Percentiles rank a stretch among this genome's conserved stretches.
These are phyloP conservation scores for Claviceps cyperi DNA, from an alignment of 2,329 filamentous ascomycete species.

Conservation along the genomic window DNA sequence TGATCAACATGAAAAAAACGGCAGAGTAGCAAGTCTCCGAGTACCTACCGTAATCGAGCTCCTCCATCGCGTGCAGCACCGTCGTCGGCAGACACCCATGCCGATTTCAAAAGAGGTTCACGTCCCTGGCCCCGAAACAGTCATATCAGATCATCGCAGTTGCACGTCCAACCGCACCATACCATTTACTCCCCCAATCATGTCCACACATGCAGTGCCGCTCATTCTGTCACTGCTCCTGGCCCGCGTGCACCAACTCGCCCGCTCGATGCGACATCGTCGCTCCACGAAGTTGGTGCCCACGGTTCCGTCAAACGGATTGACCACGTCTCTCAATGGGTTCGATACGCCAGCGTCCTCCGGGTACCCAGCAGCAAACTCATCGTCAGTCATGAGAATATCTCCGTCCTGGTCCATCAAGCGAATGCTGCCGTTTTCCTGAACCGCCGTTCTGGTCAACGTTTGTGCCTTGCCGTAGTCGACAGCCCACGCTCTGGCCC, in stretches of 20 bases:
- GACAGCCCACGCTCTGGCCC: slow-evolving; percentile 19
- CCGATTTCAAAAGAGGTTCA: too few species aligned
- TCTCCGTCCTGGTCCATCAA: slow-evolving; percentile 18
- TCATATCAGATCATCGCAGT: slow-evolving; percentile 9
- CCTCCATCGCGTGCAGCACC: too few species aligned
- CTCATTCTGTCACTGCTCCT: slow-evolving; percentile 8
- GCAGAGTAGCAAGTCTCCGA: too few species aligned
- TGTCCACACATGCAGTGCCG: slow-evolving; percentile 14
- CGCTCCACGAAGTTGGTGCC: slow-evolving; percentile 4
- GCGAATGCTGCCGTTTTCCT: slow-evolving; percentile 19
- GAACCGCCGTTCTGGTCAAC: slow-evolving; percentile 11
- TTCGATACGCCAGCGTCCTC: background rate
- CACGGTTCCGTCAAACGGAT: slow-evolving; percentile 7
- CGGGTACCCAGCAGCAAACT: background rate
- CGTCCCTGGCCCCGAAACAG: background rate
- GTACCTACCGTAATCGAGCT: too few species aligned
- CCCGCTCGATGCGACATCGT: slow-evolving; percentile 4
- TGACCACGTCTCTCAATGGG: background rate
- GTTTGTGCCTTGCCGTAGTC: slow-evolving; percentile 11
- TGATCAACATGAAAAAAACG: too few species aligned
- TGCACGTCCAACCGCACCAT: slow-evolving; percentile 25
- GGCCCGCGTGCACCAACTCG: slow-evolving; percentile 4
- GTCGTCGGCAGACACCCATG: too few species aligned
- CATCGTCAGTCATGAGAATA: slow-evolving; percentile 13
- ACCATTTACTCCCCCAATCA: slow-evolving; percentile 22